Evolutionary conservation across 768 basidiomycete genomes (phyloP), one percentile per base, ranked within the genome.

Genomic region (Mycena pura): DNA sequence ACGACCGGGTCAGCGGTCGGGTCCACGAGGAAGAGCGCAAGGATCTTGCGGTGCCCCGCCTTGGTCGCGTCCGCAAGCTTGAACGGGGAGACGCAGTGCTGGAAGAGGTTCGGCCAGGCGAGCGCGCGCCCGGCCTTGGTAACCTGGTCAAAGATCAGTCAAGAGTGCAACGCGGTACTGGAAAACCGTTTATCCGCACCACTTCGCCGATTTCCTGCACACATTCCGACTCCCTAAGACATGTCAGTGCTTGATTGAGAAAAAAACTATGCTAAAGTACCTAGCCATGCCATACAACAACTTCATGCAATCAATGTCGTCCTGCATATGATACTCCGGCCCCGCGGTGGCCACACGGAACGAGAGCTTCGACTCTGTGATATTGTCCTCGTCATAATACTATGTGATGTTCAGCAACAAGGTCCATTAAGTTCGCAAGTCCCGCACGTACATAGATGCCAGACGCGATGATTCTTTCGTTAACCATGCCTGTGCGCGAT

Each of bases 21-120:
- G 54, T 80, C 75, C 47, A 78, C 72, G 51, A 79, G 73, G 68
- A 76, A 76, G 61, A 79, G 65, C 5, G 70, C 70, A 24, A 79
- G 66, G 22, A 79, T 78, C 65, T 77, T 80, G 48, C 77, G 74
- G 50, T 76, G 69, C 10, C 78, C 78, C 0, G 75, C 76, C 48
- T 73, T 72, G n/a, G 72, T 62, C 0, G 60, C 47, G 53, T 80
- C 74, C 9, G 51, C 56, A 21, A 78, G 73, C 38, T 71, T 56
- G 65, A 80, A 80, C 6, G 74, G 64, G 36, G 69, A 71, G 32
- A 79, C 74, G 29, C 66, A 67, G 61, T 79, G 76, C 45, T 79
- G 78, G 56, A 73, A 76, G 7, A 73, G 45, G 63, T 78, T 78
- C 14, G 76, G 76, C 64, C 77, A 79, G 17, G 72, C 72, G 39